Evolutionary conservation across 495 filamentous ascomycete species (phyloP).

Genomic region (Penicillium roqueforti): DNA sequence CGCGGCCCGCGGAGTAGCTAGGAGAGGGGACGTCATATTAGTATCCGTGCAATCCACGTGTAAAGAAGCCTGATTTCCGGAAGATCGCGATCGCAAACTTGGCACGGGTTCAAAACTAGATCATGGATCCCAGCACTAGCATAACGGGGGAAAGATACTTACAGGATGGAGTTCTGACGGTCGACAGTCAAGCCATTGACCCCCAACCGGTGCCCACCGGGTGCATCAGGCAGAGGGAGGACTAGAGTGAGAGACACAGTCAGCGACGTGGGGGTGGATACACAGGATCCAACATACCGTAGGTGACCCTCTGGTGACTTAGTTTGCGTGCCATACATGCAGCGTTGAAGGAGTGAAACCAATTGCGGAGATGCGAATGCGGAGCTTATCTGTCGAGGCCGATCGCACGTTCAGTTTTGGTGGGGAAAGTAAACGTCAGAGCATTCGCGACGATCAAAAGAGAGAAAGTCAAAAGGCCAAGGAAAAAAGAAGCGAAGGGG

Average conservation of each 20-base stretch:
- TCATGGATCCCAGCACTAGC: conserved; percentile 1
- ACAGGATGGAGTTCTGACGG: conserved; percentile 80
- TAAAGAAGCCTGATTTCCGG: background rate
- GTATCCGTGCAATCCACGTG: conserved; percentile 18
- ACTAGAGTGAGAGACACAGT: conserved; percentile 51
- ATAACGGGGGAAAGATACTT: conserved; percentile 29
- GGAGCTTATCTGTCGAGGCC: conserved; percentile 33
- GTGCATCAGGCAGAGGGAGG: conserved; percentile 86
- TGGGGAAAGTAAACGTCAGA: conserved; percentile 23
- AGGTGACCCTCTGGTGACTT: conserved; percentile 49
- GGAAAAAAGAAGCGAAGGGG: background rate
- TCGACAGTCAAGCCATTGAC: conserved; percentile 93
- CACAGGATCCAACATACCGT: conserved; percentile 31
- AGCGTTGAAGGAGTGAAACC: conserved; percentile 18
- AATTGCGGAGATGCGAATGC: conserved; percentile 40
- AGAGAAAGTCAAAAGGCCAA: background rate
- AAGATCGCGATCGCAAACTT: background rate
- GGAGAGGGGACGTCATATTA: conserved; percentile 22
- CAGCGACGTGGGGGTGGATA: conserved; percentile 10
- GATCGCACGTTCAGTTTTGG: conserved; percentile 27
- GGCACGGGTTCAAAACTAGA: background rate
- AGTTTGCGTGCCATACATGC: conserved; percentile 48
- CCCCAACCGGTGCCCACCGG: conserved; percentile 85
- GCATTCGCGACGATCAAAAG: background rate
- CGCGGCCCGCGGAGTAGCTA: conserved; percentile 93